Evolutionary conservation across 1,284 basidiomycete species (phyloP), one percentile per base, ranked within the genome.

Genomic region (Ganoderma meredithae): DNA sequence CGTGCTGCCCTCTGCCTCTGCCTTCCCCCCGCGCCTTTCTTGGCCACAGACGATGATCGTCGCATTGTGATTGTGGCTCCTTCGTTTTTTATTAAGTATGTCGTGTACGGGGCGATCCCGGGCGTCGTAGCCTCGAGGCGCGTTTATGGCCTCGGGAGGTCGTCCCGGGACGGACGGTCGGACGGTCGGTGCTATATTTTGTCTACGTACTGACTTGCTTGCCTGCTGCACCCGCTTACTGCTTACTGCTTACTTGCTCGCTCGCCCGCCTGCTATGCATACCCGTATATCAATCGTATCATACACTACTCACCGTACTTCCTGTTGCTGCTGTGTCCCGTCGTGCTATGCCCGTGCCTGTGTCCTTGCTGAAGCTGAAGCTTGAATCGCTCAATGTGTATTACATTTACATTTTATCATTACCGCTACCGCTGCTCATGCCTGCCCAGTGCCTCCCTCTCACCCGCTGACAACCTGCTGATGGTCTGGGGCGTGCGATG

Each of bases 161-260:
- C 47, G 64, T 56, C 43, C 63, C 68, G 61, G 64, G 68, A 63
- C 67, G 63, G 47, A 58, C 62, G 19, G 36, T 39, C 47, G 19
- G 47, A 53, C 53, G 19, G 47, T 59, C 53, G 64, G 36, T 39
- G 36, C 36, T 8, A 39, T 39, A 39, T 39, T 39, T 69, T 65
- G 62, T 47, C 60, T 65, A 22, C 44, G 8, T 15, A 10, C 47
- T 15, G 19, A 27, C 27, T 19, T 33, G 27, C 52, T 19, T 33
- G 52, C 44, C n/a, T 31, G 31, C 31, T 31, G 31, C 31, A 31
- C 62, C 55, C 60, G 69, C 15, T 53, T 53, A n/a, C 25, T 31
- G n/a, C n/a, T n/a, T n/a, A n/a, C n/a, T 62, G 69, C 15, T 53
- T 53, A n/a, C 25, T 31, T 31, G 52, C 27, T n/a, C 27, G 25